phyloP scores from a whole-genome alignment of 768 basidiomycete species.

The Kwoniella botswanensis region DNA sequence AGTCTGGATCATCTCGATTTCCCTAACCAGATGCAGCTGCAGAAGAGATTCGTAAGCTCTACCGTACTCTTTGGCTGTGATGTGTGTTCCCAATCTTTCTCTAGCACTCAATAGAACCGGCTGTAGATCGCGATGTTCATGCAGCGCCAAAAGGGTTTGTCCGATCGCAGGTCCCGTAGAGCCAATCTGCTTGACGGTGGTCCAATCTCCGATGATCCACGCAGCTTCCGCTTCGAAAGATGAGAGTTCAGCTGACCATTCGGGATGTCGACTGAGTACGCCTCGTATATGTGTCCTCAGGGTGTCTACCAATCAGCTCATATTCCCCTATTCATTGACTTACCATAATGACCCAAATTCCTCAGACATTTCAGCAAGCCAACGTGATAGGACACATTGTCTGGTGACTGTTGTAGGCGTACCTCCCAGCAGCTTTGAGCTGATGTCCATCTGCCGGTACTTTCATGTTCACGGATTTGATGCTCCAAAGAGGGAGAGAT shows the following conservation, averaged over 20 bases:
- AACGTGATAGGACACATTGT: conserved; percentile 84
- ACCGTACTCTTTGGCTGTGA: conserved; percentile 79
- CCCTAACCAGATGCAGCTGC: conserved; percentile 82
- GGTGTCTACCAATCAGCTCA: conserved; percentile 66
- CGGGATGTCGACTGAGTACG: conserved; percentile 77
- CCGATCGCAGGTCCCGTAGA: conserved; percentile 64
- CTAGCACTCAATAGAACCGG: conserved; percentile 63
- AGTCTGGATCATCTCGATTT: conserved; percentile 68
- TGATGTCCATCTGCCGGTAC: conserved; percentile 94
- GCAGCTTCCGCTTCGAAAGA: conserved; percentile 91
- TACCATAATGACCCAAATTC: conserved; percentile 96
- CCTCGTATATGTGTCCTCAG: conserved; percentile 92
- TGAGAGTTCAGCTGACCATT: conserved; percentile 77
- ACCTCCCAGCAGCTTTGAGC: conserved; percentile 99
- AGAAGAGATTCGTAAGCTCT: conserved; percentile 85
- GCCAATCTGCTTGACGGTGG: conserved; percentile 71
- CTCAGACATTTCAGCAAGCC: conserved; percentile 88
- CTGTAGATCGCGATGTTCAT: conserved; percentile 61
- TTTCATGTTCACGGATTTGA: conserved; percentile 97
- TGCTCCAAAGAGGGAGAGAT: conserved; percentile 88
- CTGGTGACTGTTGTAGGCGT: conserved; percentile 82
- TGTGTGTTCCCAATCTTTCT: conserved; percentile 73
- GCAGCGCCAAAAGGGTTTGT: conserved; percentile 78
- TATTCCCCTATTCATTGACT: conserved; percentile 46
- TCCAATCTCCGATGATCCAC: conserved; percentile 96